phyloP scores from a whole-genome alignment of 768 basidiomycete genomes.

The Auricularia heimuer region DNA sequence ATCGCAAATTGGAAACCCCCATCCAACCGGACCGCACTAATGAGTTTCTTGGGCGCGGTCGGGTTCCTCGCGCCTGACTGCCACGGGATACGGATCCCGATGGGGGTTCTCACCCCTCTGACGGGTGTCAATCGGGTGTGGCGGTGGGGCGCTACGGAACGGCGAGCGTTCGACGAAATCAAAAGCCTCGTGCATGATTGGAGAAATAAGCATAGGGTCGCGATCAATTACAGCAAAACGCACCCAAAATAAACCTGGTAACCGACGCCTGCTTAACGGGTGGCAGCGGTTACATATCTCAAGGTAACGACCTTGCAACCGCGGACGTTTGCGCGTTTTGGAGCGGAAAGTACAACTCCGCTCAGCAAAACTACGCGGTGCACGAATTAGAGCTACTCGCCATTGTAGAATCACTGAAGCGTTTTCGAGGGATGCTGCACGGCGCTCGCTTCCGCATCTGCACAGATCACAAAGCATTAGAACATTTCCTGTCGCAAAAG shows the following conservation, averaged over 20 bases:
- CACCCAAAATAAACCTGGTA: slow-evolving; percentile 18
- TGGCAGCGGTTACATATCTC: slow-evolving; percentile 19
- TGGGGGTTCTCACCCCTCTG: slow-evolving; percentile 7
- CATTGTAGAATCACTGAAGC: slow-evolving; percentile 22
- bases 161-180: slow-evolving; percentile 7
- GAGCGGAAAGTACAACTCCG: slow-evolving; percentile 27
- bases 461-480: slow-evolving; percentile 24
- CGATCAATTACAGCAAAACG: not conserved
- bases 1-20: too few relatives aligned
- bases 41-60: slow-evolving; percentile 25
- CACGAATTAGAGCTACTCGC: slow-evolving; percentile 32
- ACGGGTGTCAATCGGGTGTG: not conserved
- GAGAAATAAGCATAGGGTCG: not conserved
- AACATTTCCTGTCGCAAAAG: slow-evolving; percentile 22
- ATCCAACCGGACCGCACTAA: too few relatives aligned
- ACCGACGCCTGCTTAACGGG: slow-evolving; percentile 23
- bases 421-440: slow-evolving; percentile 1
- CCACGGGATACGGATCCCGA: slow-evolving; percentile 6
- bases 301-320: slow-evolving; percentile 18
- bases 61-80: slow-evolving; percentile 21
- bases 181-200: not conserved
- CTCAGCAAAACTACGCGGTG: slow-evolving; percentile 32
- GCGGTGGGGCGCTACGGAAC: slow-evolving; percentile 8
- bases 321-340: slow-evolving; percentile 23
- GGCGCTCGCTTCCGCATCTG: slow-evolving; percentile 21